Conservation (phyloP, 768 basidiomycete species). For the Antrodiella citrinella region DNA sequence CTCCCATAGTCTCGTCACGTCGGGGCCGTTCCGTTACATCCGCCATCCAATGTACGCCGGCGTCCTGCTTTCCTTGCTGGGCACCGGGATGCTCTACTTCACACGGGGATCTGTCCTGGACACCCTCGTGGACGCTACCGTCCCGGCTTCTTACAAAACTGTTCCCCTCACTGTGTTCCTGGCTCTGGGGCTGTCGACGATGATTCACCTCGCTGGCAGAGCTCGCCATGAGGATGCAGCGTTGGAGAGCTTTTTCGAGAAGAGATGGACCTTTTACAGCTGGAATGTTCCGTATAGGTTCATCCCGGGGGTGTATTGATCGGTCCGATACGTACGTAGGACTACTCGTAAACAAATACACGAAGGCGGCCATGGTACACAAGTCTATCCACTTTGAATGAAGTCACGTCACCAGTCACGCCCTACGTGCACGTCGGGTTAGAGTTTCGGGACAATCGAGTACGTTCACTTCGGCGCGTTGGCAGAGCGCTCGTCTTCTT, state of each 20-base stretch:
- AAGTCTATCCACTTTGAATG: too few relatives aligned
- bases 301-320: slow-evolving; percentile 1
- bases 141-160: background rate
- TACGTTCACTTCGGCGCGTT: too few relatives aligned
- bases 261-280: slow-evolving; percentile 3
- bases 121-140: background rate
- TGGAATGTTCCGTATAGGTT: slow-evolving; percentile 1
- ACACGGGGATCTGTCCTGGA: background rate
- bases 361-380: too few relatives aligned
- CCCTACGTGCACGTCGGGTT: too few relatives aligned
- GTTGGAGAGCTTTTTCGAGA: background rate
- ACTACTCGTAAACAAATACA: too few relatives aligned
- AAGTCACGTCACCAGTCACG: too few relatives aligned
- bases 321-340: too few relatives aligned
- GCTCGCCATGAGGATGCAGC: slow-evolving; percentile 1
- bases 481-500: too few relatives aligned
- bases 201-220: background rate
- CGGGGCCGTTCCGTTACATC: slow-evolving; percentile 2
- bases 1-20: background rate
- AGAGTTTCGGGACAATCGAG: too few relatives aligned
- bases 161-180: background rate
- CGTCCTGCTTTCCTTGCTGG: background rate
- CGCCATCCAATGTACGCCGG: slow-evolving; percentile 6
- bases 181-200: background rate
- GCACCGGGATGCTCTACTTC: background rate